Conservation (phyloP, 352 stramenopile genomes). For the Pythium angustatum region DNA sequence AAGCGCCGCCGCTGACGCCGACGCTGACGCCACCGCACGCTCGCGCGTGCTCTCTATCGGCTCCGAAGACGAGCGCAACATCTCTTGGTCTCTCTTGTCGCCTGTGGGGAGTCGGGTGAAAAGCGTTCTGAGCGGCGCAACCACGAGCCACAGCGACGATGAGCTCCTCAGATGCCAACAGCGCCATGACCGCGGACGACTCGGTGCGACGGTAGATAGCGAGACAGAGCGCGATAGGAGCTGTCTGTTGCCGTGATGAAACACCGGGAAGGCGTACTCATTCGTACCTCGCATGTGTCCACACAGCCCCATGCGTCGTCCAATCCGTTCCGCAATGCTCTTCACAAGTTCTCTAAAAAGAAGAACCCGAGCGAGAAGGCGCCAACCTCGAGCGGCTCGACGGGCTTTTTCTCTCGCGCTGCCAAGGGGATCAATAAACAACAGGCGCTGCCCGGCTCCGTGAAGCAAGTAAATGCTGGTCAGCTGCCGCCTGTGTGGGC, state of each 20-base stretch:
- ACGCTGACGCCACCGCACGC: neutral
- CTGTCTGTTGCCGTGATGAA: no score
- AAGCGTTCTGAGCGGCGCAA: neutral
- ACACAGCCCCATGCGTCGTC: conserved; percentile 36
- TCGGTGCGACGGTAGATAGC: conserved; percentile 8
- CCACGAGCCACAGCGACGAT: neutral
- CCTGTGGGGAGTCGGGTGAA: no score
- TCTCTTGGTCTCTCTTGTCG: neutral
- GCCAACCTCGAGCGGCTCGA: conserved; percentile 43
- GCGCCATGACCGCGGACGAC: conserved; percentile 18
- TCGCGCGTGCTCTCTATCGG: no score
- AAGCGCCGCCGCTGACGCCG: neutral
- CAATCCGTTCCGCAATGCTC: conserved; percentile 73
- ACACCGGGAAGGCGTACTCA: no score
- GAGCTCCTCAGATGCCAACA: conserved; percentile 14
- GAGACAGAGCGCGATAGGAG: no score
- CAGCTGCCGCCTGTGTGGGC: conserved; percentile 81
- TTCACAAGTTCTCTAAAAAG: conserved; percentile 86
- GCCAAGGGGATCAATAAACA: conserved; percentile 37
- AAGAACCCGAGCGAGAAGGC: conserved; percentile 43
- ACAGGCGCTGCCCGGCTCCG: conserved; percentile 61
- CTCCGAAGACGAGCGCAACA: no score
- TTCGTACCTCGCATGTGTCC: neutral
- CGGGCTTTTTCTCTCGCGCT: conserved; percentile 67
- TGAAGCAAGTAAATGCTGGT: conserved; percentile 71